Conservation (phyloP, 2,329 filamentous ascomycete genomes). For the Talaromyces amestolkiae region DNA sequence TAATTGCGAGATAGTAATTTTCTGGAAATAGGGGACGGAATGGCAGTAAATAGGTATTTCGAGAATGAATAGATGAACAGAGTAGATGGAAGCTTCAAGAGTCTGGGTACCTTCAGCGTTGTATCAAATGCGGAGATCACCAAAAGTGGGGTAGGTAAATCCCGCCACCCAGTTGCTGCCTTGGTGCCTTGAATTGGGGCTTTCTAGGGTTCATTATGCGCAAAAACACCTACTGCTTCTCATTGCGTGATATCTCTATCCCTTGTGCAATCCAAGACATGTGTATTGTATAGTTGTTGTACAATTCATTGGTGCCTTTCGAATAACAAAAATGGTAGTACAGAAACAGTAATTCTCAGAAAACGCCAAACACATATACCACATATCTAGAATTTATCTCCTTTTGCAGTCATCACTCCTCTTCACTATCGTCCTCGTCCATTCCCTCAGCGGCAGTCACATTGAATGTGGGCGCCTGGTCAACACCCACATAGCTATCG, state of each 20-base stretch:
- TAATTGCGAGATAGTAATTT: not conserved
- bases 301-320: not conserved
- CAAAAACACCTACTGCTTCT: too few species aligned
- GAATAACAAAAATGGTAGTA: not conserved
- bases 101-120: not conserved
- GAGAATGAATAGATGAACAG: not conserved
- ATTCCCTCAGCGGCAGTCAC: conserved; percentile 86
- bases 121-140: not conserved
- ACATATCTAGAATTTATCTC: conserved; percentile 9
- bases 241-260: not conserved
- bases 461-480: conserved; percentile 88
- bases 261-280: not conserved
- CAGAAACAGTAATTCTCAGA: conserved; percentile 3
- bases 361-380: conserved; percentile 20
- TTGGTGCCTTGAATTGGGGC: not conserved
- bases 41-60: not conserved
- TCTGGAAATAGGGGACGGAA: not conserved
- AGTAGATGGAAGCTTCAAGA: not conserved
- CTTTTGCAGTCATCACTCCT: conserved; percentile 46
- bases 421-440: conserved; percentile 89
- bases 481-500: conserved; percentile 93
- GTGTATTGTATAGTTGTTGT: not conserved
- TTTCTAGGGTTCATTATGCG: too few species aligned
- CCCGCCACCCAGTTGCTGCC: not conserved
- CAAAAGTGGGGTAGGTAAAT: not conserved